A percentile compares a stretch with the other conserved stretches of the same genome.
Evolutionary conservation across 345 rosid genomes (phyloP).

Genomic region (Stellera chamaejasme): DNA sequence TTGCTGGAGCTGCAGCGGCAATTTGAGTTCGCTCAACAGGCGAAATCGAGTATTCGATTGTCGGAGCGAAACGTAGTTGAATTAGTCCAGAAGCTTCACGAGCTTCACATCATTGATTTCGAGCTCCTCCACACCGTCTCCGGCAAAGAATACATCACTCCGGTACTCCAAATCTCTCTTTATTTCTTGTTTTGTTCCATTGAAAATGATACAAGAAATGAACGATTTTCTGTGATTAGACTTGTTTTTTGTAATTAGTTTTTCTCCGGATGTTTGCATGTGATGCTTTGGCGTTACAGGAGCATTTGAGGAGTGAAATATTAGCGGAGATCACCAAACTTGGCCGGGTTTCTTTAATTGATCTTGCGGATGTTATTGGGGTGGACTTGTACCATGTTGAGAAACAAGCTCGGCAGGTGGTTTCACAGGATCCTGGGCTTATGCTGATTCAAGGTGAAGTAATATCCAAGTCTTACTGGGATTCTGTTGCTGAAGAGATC

Average conservation of each 20-base stretch:
- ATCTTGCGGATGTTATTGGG: slow-evolving; percentile 69
- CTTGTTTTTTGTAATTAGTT: neutral
- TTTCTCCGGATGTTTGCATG: slow-evolving; percentile 10
- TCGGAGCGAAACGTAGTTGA: slow-evolving; percentile 96
- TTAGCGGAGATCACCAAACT: slow-evolving; percentile 41
- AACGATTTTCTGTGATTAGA: neutral
- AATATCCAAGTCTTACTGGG: slow-evolving; percentile 92
- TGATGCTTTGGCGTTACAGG: slow-evolving; percentile 31
- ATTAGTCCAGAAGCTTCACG: slow-evolving; percentile 90
- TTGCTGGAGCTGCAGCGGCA: slow-evolving; percentile 81
- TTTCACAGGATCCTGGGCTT: slow-evolving; percentile 41
- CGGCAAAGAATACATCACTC: slow-evolving; percentile 94
- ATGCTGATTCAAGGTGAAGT: slow-evolving; percentile 83
- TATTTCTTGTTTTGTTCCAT: slow-evolving; percentile 6
- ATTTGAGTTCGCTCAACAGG: slow-evolving; percentile 91
- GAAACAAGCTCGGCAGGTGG: slow-evolving; percentile 71
- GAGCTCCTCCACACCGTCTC: slow-evolving; percentile 96
- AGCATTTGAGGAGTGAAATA: slow-evolving; percentile 77
- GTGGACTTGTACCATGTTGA: slow-evolving; percentile 94
- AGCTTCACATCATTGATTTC: slow-evolving; percentile 86
- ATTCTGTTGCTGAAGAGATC: slow-evolving; percentile 80
- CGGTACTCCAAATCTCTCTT: slow-evolving; percentile 26
- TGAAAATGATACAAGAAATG: neutral
- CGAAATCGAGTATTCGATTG: slow-evolving; percentile 75
- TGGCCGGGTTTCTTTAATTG: slow-evolving; percentile 88